Conservation (phyloP, 228 moss, liverwort and hornwort genomes). For the Sphagnum fallax region DNA sequence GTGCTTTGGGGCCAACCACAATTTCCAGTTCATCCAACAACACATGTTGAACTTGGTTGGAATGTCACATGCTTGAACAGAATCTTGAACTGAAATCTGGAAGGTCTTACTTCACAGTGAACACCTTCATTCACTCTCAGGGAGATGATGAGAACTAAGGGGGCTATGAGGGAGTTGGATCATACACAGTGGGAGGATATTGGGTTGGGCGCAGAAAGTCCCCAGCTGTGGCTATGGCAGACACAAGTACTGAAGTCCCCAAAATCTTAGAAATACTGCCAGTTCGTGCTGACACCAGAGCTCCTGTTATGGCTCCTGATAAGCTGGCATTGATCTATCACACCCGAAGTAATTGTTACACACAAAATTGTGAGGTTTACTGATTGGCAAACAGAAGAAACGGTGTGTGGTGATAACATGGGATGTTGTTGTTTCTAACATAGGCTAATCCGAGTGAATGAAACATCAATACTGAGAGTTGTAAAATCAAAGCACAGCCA, state of each 20-base stretch:
- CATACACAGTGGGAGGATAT: slow-evolving; percentile 82
- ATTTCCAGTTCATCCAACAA: too few species aligned
- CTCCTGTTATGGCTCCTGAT: slow-evolving; percentile 90
- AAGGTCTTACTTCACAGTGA: too few species aligned
- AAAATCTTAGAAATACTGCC: slow-evolving; percentile 75
- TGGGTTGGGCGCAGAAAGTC: slow-evolving; percentile 81
- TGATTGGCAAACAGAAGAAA: neutral
- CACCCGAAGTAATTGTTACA: slow-evolving; percentile 4
- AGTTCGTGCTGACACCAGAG: slow-evolving; percentile 74
- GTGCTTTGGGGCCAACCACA: too few species aligned
- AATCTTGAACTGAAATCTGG: too few species aligned
- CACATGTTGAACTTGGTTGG: too few species aligned
- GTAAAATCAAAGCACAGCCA: too few species aligned
- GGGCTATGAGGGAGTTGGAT: neutral
- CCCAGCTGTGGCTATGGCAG: slow-evolving; percentile 91
- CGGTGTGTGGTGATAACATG: neutral
- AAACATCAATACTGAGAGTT: too few species aligned
- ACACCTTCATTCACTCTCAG: too few species aligned
- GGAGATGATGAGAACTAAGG: too few species aligned
- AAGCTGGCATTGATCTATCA: slow-evolving; percentile 83
- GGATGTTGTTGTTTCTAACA: neutral
- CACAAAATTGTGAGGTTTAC: neutral
- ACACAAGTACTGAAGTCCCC: slow-evolving; percentile 77
- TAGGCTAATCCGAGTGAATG: too few species aligned
- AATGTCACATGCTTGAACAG: too few species aligned